Evolutionary conservation across 2,329 filamentous ascomycete species (phyloP).

Genomic region (Neofusicoccum sp.): DNA sequence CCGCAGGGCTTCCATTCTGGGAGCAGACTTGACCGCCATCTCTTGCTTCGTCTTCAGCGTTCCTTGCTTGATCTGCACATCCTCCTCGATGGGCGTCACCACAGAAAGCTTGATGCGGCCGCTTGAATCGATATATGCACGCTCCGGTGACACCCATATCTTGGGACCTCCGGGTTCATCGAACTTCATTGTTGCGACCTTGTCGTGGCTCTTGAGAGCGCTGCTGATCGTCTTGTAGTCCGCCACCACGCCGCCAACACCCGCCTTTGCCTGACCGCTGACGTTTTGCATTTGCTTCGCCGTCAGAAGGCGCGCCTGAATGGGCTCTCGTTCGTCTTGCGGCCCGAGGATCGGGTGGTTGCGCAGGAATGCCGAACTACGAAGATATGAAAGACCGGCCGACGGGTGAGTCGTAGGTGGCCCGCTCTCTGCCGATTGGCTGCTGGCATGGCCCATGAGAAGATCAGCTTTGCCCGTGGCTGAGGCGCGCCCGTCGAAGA

Average conservation of each 20-base stretch:
- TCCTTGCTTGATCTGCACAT: slow-evolving; percentile 11
- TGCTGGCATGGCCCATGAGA: neutral
- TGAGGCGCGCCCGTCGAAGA: neutral
- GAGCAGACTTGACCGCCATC: neutral
- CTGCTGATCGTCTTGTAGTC: slow-evolving; percentile 27
- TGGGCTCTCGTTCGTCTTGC: slow-evolving; percentile 51
- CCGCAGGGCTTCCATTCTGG: neutral
- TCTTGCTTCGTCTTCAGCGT: neutral
- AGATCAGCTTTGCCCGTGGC: too few relatives aligned
- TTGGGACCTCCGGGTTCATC: slow-evolving; percentile 52
- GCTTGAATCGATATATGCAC: slow-evolving; percentile 45
- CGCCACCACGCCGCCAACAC: slow-evolving; percentile 46
- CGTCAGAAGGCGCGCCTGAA: slow-evolving; percentile 57
- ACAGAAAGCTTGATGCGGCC: slow-evolving; percentile 42
- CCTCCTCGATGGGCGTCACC: neutral
- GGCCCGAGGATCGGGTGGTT: slow-evolving; percentile 64
- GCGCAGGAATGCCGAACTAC: slow-evolving; percentile 53
- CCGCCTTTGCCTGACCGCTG: slow-evolving; percentile 37
- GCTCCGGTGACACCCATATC: slow-evolving; percentile 49
- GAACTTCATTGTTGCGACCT: slow-evolving; percentile 41
- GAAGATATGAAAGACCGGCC: slow-evolving; percentile 61
- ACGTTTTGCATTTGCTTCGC: slow-evolving; percentile 17
- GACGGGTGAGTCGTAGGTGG: slow-evolving; percentile 63
- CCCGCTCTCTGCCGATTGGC: neutral
- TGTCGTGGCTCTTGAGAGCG: slow-evolving; percentile 36